Conservation (phyloP, 2,329 filamentous ascomycete species). For the Claviceps purpurea region DNA sequence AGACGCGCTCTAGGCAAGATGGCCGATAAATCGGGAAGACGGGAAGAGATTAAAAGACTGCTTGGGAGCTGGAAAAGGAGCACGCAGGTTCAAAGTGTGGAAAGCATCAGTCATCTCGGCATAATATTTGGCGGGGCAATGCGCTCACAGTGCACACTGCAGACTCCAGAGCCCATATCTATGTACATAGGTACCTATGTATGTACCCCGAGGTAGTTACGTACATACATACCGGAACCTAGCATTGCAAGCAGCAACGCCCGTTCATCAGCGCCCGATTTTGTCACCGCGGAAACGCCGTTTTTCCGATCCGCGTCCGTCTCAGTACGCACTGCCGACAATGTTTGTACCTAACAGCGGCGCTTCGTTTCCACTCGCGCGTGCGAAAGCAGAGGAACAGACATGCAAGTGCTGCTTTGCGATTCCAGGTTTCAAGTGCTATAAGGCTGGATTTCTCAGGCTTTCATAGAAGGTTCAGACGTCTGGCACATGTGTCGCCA, state of each 20-base stretch:
- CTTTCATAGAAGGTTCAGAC: neutral
- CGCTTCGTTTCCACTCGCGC: no score
- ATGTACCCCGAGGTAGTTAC: no score
- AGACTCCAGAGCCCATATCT: neutral
- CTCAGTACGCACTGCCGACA: no score
- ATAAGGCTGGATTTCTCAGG: neutral
- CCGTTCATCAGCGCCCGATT: no score
- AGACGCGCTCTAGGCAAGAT: neutral
- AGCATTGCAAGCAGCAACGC: no score
- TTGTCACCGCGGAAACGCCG: no score
- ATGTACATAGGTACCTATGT: no score
- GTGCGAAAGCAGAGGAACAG: neutral
- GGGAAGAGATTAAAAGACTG: neutral
- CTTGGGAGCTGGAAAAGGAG: neutral
- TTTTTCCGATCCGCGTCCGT: no score
- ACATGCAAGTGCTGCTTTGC: neutral
- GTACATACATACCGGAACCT: no score
- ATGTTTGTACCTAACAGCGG: no score
- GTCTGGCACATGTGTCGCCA: neutral
- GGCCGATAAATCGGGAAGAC: neutral
- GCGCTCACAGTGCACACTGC: neutral
- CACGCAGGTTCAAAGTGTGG: slow-evolving; percentile 10
- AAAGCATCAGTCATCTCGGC: slow-evolving; percentile 7
- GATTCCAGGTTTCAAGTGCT: neutral
- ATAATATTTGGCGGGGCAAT: slow-evolving; percentile 20